phyloP scores from a whole-genome alignment of 2,329 filamentous ascomycete species.

The Elsinoe ampelina region DNA sequence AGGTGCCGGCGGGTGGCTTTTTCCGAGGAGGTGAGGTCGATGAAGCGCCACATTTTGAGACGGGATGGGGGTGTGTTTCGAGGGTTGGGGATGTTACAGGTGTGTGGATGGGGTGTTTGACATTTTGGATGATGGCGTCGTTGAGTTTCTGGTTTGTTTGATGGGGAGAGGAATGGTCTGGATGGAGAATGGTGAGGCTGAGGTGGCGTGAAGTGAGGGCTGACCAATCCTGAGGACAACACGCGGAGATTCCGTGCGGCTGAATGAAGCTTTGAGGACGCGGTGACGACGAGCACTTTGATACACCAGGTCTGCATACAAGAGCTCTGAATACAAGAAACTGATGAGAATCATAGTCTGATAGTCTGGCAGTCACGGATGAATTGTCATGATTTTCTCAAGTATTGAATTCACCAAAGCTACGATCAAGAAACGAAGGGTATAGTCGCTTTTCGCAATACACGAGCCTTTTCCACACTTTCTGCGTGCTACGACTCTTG shows the following conservation, averaged over 20 bases:
- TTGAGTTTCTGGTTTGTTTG: not conserved
- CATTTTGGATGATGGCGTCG: not conserved
- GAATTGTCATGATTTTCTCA: not conserved
- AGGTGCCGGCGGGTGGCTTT: conserved; percentile 41
- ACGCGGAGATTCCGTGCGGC: not conserved
- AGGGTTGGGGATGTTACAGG: not conserved
- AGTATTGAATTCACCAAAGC: not conserved
- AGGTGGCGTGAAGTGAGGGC: not conserved
- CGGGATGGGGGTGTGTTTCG: not conserved
- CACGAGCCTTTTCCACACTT: not conserved
- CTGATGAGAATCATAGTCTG: not conserved
- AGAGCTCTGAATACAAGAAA: no score
- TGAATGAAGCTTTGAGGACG: not conserved
- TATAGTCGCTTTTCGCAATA: not conserved
- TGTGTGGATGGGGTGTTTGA: not conserved
- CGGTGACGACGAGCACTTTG: no score
- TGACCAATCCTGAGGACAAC: not conserved
- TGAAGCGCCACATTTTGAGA: conserved; percentile 40
- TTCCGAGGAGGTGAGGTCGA: conserved; percentile 41
- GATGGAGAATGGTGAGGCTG: not conserved
- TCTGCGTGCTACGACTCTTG: not conserved
- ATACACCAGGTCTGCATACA: no score
- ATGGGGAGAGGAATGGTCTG: not conserved
- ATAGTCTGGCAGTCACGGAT: not conserved
- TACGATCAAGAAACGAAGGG: not conserved